Evolutionary conservation across 495 filamentous ascomycete species (phyloP), one percentile per base, ranked within the genome.

Genomic region (Pyrenula massariospora): DNA sequence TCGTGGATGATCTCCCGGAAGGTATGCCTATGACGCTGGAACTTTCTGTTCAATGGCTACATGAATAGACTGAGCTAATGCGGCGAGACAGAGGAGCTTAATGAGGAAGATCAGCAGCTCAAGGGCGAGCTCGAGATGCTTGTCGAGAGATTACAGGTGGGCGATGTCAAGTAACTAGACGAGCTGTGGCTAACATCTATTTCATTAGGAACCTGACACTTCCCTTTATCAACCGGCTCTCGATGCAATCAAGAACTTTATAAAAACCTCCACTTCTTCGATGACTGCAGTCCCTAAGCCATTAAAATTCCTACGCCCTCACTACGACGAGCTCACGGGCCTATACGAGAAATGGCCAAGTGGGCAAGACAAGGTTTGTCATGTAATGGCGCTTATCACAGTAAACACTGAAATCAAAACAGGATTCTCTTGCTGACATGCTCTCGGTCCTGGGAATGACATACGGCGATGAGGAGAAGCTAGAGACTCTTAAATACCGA

Each of bases 271-370:
- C 48, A 99, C 93, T 48, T 95, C 89, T 47, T 99, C 93, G 11
- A 97, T 99, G 93, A 99, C 93, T 20, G 93, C 93, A 48, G 92
- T 99, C 56, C 93, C 93, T 1, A 97, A 97, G 73, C 93, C 93
- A 47, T 81, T 99, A 56, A 99, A 99, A 70, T 97, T 99, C 70
- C 81, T 99, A 55, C 81, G 94, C 70, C 93, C 93, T 54, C 91
- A 99, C 67, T 97, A 95, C 68, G 85, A 89, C 73, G 82, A 85
- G 31, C 77, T 99, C 66, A 85, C 85, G 22, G 84, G 84, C 64
- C 75, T 88, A 12, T 95, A 96, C 75, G 91, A 96, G 49, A 75
- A 84, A 63, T 99, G 93, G 93, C 77, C 84, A 21, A 77, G 78
- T 20, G 86, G 89, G 52, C 80, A 91, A 23, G 78, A 93, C 70